A percentile compares a stretch with the other conserved stretches of the same genome.
phyloP scores from a whole-genome alignment of 2,329 filamentous ascomycete species.

The Penicillium fuscoglaucum region DNA sequence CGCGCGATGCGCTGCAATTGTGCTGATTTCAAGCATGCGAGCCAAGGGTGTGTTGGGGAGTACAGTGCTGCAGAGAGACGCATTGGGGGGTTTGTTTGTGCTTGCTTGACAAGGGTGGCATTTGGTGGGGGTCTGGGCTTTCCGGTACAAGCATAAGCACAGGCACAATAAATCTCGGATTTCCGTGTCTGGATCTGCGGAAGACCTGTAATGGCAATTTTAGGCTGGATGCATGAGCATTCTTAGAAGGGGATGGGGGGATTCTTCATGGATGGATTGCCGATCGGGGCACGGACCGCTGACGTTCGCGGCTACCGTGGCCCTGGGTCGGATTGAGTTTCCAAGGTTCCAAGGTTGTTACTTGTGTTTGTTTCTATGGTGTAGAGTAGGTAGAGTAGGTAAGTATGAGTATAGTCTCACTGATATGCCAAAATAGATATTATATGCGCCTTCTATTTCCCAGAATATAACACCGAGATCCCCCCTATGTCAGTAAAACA shows the following conservation, averaged over 20 bases:
- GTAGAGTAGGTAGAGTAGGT: too few species aligned
- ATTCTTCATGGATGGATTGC: neutral
- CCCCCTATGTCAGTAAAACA: constrained; percentile 1
- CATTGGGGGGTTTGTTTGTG: constrained; percentile 11
- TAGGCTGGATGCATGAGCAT: neutral
- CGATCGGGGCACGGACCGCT: constrained; percentile 18
- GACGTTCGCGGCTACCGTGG: neutral
- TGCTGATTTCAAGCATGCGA: constrained; percentile 50
- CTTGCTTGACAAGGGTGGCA: neutral
- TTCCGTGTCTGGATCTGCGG: neutral
- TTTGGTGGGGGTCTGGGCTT: neutral
- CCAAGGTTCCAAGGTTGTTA: too few species aligned
- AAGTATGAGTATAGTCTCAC: too few species aligned
- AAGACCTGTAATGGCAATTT: neutral
- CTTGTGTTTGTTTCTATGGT: too few species aligned
- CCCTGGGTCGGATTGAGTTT: neutral
- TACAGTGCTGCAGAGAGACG: constrained; percentile 7
- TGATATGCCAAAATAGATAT: neutral
- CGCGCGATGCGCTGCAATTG: constrained; percentile 61
- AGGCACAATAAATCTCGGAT: neutral
- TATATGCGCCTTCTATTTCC: constrained; percentile 12
- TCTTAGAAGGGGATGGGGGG: neutral
- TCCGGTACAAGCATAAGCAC: neutral
- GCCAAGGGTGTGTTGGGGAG: constrained; percentile 27
- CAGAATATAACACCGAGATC: constrained; percentile 7